Evolutionary conservation across 148 eudicot species (phyloP).

Genomic region (Cornus suecica): DNA sequence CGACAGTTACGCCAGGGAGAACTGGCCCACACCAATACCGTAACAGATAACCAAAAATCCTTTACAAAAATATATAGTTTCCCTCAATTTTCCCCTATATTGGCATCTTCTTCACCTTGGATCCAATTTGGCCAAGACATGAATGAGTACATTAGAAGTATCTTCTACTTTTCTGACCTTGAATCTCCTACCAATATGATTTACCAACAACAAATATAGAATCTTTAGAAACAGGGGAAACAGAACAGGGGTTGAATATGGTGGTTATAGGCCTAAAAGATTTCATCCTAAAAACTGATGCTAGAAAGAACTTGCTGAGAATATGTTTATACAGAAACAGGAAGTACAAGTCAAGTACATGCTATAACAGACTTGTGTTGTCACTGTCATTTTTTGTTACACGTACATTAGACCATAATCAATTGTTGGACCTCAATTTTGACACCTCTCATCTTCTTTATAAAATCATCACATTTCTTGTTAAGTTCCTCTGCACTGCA

Average conservation of each 20-base stretch:
- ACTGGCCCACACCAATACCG: no score
- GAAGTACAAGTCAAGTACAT: background rate
- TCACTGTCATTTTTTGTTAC: background rate
- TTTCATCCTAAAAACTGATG: background rate
- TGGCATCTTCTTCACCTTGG: no score
- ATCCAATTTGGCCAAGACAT: no score
- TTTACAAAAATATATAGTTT: no score
- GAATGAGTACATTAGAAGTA: no score
- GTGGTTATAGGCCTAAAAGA: background rate
- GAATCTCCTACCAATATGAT: background rate
- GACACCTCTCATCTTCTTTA: constrained; percentile 50
- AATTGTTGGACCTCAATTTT: background rate
- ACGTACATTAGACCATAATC: background rate
- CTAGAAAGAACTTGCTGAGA: background rate
- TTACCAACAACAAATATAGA: background rate
- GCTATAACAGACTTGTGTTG: background rate
- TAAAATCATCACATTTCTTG: constrained; percentile 60
- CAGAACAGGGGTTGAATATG: background rate
- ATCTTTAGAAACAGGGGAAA: background rate
- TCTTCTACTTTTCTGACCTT: background rate
- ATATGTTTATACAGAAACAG: background rate
- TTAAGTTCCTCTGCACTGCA: constrained; percentile 41
- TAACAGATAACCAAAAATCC: no score
- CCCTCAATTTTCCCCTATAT: no score
- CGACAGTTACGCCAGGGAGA: no score